phyloP scores from a whole-genome alignment of 139 green algal genomes.

The Chlorella sp. region DNA sequence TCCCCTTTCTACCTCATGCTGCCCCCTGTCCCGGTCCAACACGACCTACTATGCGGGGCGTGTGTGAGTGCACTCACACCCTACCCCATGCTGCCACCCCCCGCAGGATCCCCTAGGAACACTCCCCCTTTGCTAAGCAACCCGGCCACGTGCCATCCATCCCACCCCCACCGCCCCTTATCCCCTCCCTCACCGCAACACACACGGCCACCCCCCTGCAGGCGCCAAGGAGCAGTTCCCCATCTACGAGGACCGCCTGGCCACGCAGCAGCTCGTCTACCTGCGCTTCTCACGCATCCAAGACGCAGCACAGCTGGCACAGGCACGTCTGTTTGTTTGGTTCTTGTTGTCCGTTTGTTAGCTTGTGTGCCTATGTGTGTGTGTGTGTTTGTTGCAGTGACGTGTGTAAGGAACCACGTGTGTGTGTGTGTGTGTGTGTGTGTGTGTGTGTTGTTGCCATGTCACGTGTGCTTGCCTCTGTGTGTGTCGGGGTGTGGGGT shows the following conservation, averaged over 20 bases:
- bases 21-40: too few relatives aligned
- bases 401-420: neutral
- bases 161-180: neutral
- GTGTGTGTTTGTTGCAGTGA: too few relatives aligned
- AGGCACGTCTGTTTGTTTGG: constrained; percentile 19
- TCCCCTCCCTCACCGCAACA: neutral
- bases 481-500: neutral
- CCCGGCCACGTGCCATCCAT: too few relatives aligned
- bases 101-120: too few relatives aligned
- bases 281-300: constrained; percentile 84
- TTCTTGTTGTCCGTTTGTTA: too few relatives aligned
- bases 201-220: neutral
- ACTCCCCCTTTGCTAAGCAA: too few relatives aligned
- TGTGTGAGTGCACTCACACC: too few relatives aligned
- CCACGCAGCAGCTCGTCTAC: constrained; percentile 92
- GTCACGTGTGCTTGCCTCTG: too few relatives aligned
- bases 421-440: neutral
- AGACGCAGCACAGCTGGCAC: constrained; percentile 70
- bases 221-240: constrained; percentile 79
- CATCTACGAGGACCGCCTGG: constrained; percentile 87
- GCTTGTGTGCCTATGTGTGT: too few relatives aligned
- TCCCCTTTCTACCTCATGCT: too few relatives aligned
- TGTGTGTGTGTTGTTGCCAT: neutral
- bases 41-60: too few relatives aligned
- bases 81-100: too few relatives aligned